Base-by-base conservation (phyloP, 371 early-diverging fungal species). In the Mortierella sp. region DNA sequence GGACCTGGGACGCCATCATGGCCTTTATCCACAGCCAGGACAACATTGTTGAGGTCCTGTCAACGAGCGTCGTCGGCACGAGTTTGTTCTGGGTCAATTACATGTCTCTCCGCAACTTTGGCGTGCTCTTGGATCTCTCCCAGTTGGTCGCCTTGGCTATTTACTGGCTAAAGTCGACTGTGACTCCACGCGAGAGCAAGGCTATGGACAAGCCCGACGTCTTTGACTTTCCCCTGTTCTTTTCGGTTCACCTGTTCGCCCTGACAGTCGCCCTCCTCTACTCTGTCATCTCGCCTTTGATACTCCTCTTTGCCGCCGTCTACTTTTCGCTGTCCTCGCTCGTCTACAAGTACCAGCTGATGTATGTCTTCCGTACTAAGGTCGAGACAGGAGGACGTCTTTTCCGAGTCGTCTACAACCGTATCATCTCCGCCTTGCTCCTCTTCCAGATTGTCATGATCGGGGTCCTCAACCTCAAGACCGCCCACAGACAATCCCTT, bases 211-310 rank as follows among this genome's bases (percentile, higher is more conserved):
- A 94, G 76, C 93, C 96, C 6, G 92, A 93, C 0, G 89, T 90
- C n/a, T 93, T 96, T 83, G 94, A 96, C 75, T 94, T 90, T 72
- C 92, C 94, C 1, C 89, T 93, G 43, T 89, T 90, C 76, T 96
- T 96, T 88, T 94, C 95, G 56, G 80, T 91, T 24, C 87, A 96
- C 29, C 79, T 95, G 78, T 95, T 95, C 88, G 89, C 96, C 44
- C 94, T 96, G 73, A 95, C 96, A 1, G 91, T 96, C 77, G 93
- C 95, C 6, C 82, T 97, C 78, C 87, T 95, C 3, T 97, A 96
- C 82, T 91, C 92, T 38, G 92, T 93, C 43, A 93, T 96, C 77
- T 93, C 96, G 12, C 97, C 97, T 0, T 84, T 97, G 29, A 91
- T 94, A 18, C 87, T 95, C n/a, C 91, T 95, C 8, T 95, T 96